Evolutionary conservation across 2,329 filamentous ascomycete species (phyloP), one percentile per base, ranked within the genome.

Genomic region (Pyricularia grisea): DNA sequence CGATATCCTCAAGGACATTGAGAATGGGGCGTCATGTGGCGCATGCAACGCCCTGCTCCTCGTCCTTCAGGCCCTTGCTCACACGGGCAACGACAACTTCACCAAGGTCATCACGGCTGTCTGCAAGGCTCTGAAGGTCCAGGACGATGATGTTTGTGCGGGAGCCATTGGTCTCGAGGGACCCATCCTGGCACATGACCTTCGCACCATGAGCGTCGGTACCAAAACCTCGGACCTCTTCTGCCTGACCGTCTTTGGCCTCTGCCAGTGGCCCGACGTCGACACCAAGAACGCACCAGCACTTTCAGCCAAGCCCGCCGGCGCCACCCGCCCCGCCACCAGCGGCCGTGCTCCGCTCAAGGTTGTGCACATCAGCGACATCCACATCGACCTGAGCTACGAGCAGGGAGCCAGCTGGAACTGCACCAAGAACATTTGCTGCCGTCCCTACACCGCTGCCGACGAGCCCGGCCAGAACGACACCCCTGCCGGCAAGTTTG

Each of bases 381-480:
- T 87, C 61, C 87, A 88, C 70, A 77, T 88, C 68, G 86, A 89
- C 71, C 82, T 81, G 6, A 78, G 81, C 12, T 89, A 89, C 74
- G 80, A 81, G 28, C 76, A 80, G 2, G 87, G 86, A 0, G 79
- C 84, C 7, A 87, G 80, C 73, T 80, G 82, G 27, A 79, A 86
- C 70, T 89, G 87, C 75, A 81, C 81, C 31, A 86, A 87, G 74
- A 85, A 84, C 1, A 85, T 88, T 69, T 89, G 87, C 76, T 89
- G 87, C 76, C 81, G 86, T 73, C 80, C 69, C 1, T 87, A 85
- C 71, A 81, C 80, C 0, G 73, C 79, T 1, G 76, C 73, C 1
- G 82, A 87, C 71, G 78, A 79, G 7, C 82, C 84, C 1, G 84
- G 83, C 0, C 79, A 79, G n/a, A 83, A 77, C 28, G 76, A 78